Percentiles rank a stretch among this genome's conserved stretches.
These are phyloP conservation scores for Globisporangium megalacanthum DNA, from an alignment of 352 stramenopile species.

Conservation along the genomic window DNA sequence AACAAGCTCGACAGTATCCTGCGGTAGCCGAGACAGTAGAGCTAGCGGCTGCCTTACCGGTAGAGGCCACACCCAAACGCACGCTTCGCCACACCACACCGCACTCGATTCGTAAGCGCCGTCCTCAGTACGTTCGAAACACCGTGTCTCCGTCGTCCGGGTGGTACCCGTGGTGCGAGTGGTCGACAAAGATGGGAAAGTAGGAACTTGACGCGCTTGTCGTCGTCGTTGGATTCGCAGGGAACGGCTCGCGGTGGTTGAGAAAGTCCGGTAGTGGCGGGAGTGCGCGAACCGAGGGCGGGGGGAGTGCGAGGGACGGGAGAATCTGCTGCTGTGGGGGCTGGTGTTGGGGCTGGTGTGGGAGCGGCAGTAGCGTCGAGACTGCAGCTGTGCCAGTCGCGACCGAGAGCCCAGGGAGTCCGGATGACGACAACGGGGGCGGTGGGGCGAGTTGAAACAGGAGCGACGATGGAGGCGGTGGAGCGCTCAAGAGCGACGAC, in stretches of 20 bases:
- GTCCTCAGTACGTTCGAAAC: constrained; percentile 32
- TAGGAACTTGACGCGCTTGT: constrained; percentile 15
- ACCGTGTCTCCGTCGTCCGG: constrained; percentile 31
- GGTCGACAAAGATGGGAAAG: constrained; percentile 47
- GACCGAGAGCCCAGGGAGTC: constrained; percentile 11
- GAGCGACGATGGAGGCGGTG: constrained; percentile 26
- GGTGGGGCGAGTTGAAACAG: constrained; percentile 14
- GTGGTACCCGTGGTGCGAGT: constrained; percentile 24
- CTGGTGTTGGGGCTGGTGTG: constrained; percentile 5
- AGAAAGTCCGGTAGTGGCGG: constrained; percentile 61
- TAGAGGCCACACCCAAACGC: too few relatives aligned
- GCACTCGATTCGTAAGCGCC: too few relatives aligned
- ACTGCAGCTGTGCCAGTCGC: constrained; percentile 4
- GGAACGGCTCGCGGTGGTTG: constrained; percentile 54
- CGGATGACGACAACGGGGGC: constrained; percentile 7
- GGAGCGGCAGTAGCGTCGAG: neutral
- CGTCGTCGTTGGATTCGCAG: constrained; percentile 15
- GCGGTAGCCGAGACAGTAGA: constrained; percentile 26
- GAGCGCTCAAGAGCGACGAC: constrained; percentile 33
- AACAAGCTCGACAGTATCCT: constrained; percentile 83
- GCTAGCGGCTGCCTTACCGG: too few relatives aligned
- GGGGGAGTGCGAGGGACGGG: constrained; percentile 49
- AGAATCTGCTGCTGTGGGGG: constrained; percentile 20
- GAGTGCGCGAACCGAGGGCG: constrained; percentile 28
- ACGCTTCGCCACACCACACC: neutral